phyloP scores from a whole-genome alignment of 345 rosid genomes.

The Alliaria petiolata region DNA sequence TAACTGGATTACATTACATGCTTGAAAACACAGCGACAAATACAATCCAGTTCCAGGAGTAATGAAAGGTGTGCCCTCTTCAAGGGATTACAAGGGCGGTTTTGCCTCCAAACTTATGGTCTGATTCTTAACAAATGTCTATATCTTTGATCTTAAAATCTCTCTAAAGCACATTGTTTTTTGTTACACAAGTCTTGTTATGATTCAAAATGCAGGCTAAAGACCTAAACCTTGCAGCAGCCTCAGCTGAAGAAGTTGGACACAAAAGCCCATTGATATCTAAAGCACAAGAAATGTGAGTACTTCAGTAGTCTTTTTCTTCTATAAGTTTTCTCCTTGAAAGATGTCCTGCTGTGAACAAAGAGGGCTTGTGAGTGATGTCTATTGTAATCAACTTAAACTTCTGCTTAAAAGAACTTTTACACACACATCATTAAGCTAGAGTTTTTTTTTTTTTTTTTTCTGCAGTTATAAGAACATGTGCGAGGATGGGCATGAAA shows the following conservation, averaged over 20 bases:
- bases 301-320: conserved; percentile 13
- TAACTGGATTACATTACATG: not conserved
- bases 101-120: conserved; percentile 89
- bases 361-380: not conserved
- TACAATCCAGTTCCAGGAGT: conserved; percentile 98
- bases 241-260: conserved; percentile 59
- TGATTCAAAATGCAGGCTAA: conserved; percentile 59
- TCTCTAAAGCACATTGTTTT: not conserved
- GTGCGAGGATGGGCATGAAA: conserved; percentile 64
- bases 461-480: conserved; percentile 57
- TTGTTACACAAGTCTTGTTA: not conserved
- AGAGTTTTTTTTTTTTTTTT: conserved; percentile 26
- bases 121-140: conserved; percentile 6
- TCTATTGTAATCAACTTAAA: not conserved
- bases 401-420: not conserved
- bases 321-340: not conserved
- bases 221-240: conserved; percentile 70
- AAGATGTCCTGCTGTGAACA: not conserved
- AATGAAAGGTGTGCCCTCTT: conserved; percentile 90
- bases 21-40: conserved; percentile 52
- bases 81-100: conserved; percentile 75
- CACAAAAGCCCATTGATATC: conserved; percentile 49
- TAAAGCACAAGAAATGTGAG: conserved; percentile 69
- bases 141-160: not conserved
- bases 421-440: not conserved